Conservation (phyloP, 805 yeast species). For the Starmerella scarabaei region DNA sequence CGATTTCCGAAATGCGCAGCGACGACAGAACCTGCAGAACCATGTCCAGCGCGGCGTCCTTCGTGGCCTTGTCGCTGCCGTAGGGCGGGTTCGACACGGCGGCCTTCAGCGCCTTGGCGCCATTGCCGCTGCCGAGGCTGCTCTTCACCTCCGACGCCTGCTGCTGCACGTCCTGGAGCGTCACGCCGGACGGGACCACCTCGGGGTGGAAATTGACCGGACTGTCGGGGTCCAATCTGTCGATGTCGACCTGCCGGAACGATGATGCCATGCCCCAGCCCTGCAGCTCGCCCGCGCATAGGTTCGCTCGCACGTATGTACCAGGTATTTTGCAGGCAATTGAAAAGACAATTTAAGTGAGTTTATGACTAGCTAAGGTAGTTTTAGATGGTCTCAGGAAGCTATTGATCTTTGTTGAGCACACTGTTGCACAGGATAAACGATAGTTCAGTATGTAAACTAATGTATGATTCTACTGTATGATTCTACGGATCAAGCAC, state of each 20-base stretch:
- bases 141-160: conserved; percentile 47
- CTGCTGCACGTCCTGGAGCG: conserved; percentile 41
- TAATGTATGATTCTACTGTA: no score
- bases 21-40: conserved; percentile 63
- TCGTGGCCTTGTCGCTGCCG: conserved; percentile 51
- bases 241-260: conserved; percentile 77
- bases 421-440: no score
- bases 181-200: conserved; percentile 42
- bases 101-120: conserved; percentile 47
- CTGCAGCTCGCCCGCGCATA: no score
- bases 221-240: conserved; percentile 74
- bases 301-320: no score
- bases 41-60: conserved; percentile 36
- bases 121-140: conserved; percentile 58
- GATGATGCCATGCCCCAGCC: conserved; percentile 8
- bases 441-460: no score
- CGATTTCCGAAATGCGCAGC: conserved; percentile 55
- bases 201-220: conserved; percentile 50
- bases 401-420: no score
- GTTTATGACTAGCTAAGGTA: no score
- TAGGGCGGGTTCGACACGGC: conserved; percentile 71
- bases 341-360: no score
- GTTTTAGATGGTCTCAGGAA: no score
- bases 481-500: no score
- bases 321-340: no score